Evolutionary conservation across 768 basidiomycete genomes (phyloP), one percentile per base, ranked within the genome.

Genomic region (Trametes coccinea): DNA sequence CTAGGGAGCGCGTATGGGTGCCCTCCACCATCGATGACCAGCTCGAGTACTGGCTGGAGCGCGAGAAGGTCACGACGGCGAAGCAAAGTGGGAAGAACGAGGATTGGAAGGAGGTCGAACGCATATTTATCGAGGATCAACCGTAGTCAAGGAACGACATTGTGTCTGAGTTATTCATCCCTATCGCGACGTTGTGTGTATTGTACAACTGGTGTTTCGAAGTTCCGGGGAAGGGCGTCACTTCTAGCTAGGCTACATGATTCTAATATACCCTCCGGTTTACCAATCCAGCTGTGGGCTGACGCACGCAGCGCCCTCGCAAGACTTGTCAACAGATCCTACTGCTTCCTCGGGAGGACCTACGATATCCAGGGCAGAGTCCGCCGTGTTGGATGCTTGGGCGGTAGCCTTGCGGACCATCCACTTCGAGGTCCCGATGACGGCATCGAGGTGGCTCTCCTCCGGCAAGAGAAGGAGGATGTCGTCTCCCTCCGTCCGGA

Each of bases 1-100:
- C 92, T 1, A 89, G 90, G 2, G 95, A 96, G 70, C 79, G 92
- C 47, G 87, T 94, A 53, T 98, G 95, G 95, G 71, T 79, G 48
- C 95, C 95, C 0, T 73, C 78, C 13, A 74, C 84, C 59, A 73
- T 76, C 1, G 80, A 72, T 2, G 78, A 81, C 52, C 70, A 74
- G 55, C 72, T 95, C 56, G 89, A 89, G 72, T 97, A 96, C 75
- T 98, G 95, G 95, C 70, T 75, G 1, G 88, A 93, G 74, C 80
- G 94, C 66, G 87, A 90, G 71, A 78, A 71, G 56, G 82, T 84
- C 6, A 90, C 84, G 79, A 78, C 66, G 55, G 71, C 70, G 69
- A 71, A 75, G 52, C 66, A 72, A 39, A 62, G n/a, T 1, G 69
- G 67, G 61, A 72, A 53, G 74, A 73, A 33, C 75, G 78, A 2